Percentiles rank a stretch among this genome's conserved stretches.
Evolutionary conservation across 2,329 filamentous ascomycete species (phyloP).

Genomic region (Neofusicoccum laricinum): DNA sequence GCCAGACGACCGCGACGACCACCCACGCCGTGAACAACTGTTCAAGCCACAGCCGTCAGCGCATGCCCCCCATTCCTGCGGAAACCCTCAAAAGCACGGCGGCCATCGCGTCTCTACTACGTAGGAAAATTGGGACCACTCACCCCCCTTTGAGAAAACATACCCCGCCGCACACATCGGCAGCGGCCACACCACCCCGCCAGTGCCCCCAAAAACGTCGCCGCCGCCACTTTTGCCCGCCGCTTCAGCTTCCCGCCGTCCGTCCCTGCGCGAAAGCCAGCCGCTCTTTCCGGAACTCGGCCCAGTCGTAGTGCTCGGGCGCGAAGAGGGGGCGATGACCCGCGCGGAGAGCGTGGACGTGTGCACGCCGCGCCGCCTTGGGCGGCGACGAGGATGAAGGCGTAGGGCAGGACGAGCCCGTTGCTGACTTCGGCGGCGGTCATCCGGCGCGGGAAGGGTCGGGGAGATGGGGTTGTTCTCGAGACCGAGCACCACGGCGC

Average conservation of each 20-base stretch:
- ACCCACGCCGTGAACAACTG: constrained; percentile 53
- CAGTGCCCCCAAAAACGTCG: constrained; percentile 54
- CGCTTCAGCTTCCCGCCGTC: constrained; percentile 37
- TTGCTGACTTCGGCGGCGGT: constrained; percentile 35
- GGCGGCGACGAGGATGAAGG: constrained; percentile 38
- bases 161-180: constrained; percentile 55
- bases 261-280: constrained; percentile 31
- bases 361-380: constrained; percentile 37
- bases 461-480: constrained; percentile 52
- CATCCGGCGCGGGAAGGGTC: constrained; percentile 47
- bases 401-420: constrained; percentile 39
- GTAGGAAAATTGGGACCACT: too few relatives aligned
- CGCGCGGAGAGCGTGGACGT: constrained; percentile 52
- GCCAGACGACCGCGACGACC: constrained; percentile 51
- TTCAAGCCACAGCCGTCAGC: neutral
- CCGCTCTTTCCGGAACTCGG: constrained; percentile 28
- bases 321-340: too few relatives aligned
- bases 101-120: too few relatives aligned
- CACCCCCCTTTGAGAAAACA: constrained; percentile 44
- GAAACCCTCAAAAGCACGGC: too few relatives aligned
- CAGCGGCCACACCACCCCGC: constrained; percentile 55
- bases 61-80: too few relatives aligned
- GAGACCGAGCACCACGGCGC: constrained; percentile 47
- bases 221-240: constrained; percentile 47
- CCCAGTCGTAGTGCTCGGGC: constrained; percentile 44